Evolutionary conservation across 805 yeast genomes (phyloP), one percentile per base, ranked within the genome.

Genomic region (Jamesozyma lodderae): DNA sequence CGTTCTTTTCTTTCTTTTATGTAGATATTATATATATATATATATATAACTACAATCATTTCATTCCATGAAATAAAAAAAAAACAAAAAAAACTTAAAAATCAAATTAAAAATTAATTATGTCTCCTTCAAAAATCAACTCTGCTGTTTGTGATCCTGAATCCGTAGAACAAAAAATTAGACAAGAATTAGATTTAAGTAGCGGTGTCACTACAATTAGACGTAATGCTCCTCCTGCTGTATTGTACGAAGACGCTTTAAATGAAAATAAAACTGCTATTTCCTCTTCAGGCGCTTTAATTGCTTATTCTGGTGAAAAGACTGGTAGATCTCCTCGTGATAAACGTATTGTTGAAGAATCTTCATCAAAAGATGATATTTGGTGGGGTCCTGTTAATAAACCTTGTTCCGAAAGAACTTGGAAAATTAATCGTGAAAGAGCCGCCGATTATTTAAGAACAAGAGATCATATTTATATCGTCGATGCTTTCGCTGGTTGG

Each of bases 321-420:
- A 90, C 97, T 39, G 98, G 98, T 57, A 81, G 98, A 68, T 90
- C 96, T 25, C 98, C 98, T 62, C 84, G 83, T 70, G 98, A 90
- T 69, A 90, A 90, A 67, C 83, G 98, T 69, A 85, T 90, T 62
- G 96, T 90, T 46, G 96, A 88, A 55, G 97, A 92, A 70, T 81
- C 76, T 52, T 73, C 92, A 36, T 86, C 96, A 28, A 66, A 73
- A 43, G 73, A 84, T 42, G 70, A 88, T 57, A 77, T 90, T 53
- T 90, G 98, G 98, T 90, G 98, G 98, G 98, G 98, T 19, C 97
- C 97, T 2, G 98, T 90, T 51, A 90, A 90, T 71, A 86, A 83
- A 68, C 84, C 90, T 67, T 88, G 90, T 52, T 81, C 85, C 43
- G 95, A 86, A 66, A 79, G 80, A 61, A 87, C 96, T 17, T 90